Evolutionary conservation across 2,329 filamentous ascomycete genomes (phyloP).

Genomic region (Stagonosporopsis cucurbitacearum): DNA sequence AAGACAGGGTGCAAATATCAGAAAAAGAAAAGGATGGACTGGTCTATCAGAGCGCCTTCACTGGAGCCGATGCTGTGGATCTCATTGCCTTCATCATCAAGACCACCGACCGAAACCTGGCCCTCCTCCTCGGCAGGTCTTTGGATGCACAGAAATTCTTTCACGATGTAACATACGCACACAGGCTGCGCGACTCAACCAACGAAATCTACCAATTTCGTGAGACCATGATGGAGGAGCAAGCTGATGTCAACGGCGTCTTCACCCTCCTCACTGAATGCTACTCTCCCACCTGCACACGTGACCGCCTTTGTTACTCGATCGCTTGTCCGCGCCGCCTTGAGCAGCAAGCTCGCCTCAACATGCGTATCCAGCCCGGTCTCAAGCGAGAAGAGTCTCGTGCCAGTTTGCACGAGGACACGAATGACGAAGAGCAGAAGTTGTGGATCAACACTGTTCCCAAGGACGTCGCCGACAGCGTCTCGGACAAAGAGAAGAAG

Average conservation of each 20-base stretch:
- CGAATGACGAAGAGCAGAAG: conserved; percentile 94
- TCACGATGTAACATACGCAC: conserved; percentile 98
- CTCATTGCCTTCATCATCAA: conserved; percentile 96
- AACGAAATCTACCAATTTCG: conserved; percentile 97
- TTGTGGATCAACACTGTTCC: conserved; percentile 99
- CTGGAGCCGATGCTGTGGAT: conserved; percentile 93
- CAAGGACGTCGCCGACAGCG: conserved; percentile 89
- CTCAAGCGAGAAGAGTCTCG: conserved; percentile 75
- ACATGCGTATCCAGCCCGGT: conserved; percentile 90
- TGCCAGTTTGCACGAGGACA: conserved; percentile 81
- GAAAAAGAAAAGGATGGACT: conserved; percentile 96
- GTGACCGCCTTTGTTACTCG: conserved; percentile 95
- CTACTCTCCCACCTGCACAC: conserved; percentile 95
- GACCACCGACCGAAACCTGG: conserved; percentile 93
- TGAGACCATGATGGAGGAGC: conserved; percentile 87
- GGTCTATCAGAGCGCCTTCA: conserved; percentile 97
- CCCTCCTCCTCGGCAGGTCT: conserved; percentile 85
- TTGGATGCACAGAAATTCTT: conserved; percentile 99
- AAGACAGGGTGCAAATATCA: conserved; percentile 81
- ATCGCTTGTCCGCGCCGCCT: conserved; percentile 93
- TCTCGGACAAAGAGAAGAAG: conserved; percentile 93
- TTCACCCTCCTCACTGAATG: conserved; percentile 97
- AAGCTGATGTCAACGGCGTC: conserved; percentile 88
- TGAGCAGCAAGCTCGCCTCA: conserved; percentile 92
- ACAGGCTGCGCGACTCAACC: conserved; percentile 90